Base-by-base conservation (phyloP, 108 stramenopile genomes). In the Skeletonema costatum region DNA sequence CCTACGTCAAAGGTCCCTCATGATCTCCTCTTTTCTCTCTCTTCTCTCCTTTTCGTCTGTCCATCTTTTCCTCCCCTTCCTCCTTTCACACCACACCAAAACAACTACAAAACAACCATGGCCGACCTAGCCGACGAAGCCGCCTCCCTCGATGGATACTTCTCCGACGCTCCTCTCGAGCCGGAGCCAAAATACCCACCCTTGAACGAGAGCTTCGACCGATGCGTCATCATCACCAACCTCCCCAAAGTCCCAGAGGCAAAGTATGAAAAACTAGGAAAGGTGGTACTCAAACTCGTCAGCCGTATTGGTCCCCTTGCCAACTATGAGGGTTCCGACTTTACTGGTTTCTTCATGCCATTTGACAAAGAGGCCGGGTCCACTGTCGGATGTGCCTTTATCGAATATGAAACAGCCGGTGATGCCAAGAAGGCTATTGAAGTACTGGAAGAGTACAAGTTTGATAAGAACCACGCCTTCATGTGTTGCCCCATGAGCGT, bases 391-490 rank as follows among this genome's bases (percentile, higher is more conserved):
- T 98, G 96, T 74, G 92, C 91, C 41, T 96, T 99, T 75, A 88
- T 93, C 70, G 92, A 91, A 73, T 99, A 92, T 73, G 95, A 92
- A 48, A 78, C 89, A 17, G 89, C 87, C 16, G 96, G 95, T 65
- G 96, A 97, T 48, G 90, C 97, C 42, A 91, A 95, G 56, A 85
- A 94, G 77, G 98, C 98, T 17, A 87, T 98, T 62, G 92, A 92
- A 74, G 94, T 91, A 32, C 90, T 99, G 58, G 75, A 98, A 72
- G 93, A 85, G 42, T 97, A 97, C 81, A 83, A 84, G 59, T 90
- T 99, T 65, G 98, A 98, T 75, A 99, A 99, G 75, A 95, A 90
- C 58, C 98, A 99, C 77, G 32, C 74, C 69, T 97, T 46, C 78
- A 82, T 41, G 94, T 94, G 12, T 76, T 81, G 58, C 84, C 84